These are phyloP conservation scores for Magnolia changhungtana DNA, from an alignment of 164 flowering plant species.

Conservation along the genomic window DNA sequence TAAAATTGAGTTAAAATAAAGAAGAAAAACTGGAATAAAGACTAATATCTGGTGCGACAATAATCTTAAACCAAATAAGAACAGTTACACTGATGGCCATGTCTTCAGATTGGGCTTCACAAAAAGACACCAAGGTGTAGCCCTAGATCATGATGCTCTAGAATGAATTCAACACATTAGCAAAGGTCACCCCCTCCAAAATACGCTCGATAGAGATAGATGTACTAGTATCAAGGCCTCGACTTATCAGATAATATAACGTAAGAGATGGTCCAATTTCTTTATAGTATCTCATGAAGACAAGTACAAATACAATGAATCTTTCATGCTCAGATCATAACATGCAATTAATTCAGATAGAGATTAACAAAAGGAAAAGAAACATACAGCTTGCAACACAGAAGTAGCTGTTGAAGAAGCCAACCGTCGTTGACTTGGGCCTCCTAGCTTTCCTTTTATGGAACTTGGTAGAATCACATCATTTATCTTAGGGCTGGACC, in stretches of 20 bases:
- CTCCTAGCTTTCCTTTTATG: conserved; percentile 87
- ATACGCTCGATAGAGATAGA: neutral
- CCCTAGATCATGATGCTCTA: too few relatives aligned
- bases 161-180: neutral
- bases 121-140: too few relatives aligned
- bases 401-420: conserved; percentile 48
- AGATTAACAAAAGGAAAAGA: neutral
- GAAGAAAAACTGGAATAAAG: neutral
- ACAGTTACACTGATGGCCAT: too few relatives aligned
- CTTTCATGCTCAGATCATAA: neutral
- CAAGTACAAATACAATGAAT: neutral
- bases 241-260: neutral
- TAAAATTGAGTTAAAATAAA: neutral
- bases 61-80: neutral
- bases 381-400: conserved; percentile 74
- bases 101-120: too few relatives aligned
- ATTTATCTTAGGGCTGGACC: conserved; percentile 32
- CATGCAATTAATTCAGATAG: neutral
- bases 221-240: neutral
- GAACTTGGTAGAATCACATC: conserved; percentile 53
- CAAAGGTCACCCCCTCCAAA: neutral
- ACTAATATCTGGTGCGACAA: neutral
- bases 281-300: neutral
- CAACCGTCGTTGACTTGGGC: conserved; percentile 89
- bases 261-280: neutral